Percentiles rank a stretch among this genome's conserved stretches.
These are phyloP conservation scores for Astragalus membranaceus DNA, from an alignment of 306 rosid species.

Conservation along the genomic window DNA sequence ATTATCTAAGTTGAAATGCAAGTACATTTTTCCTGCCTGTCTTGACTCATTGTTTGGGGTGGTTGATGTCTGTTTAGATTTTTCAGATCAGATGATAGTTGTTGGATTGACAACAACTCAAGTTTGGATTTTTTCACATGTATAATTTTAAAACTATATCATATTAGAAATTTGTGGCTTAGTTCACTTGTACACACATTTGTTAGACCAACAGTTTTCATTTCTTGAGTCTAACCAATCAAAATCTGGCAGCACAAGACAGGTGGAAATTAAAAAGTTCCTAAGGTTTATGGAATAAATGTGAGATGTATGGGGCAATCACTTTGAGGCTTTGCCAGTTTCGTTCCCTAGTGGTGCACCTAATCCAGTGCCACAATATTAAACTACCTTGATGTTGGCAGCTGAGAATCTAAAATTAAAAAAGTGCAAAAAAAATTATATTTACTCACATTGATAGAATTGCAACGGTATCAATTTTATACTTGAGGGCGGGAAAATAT, in stretches of 20 bases:
- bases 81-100: constrained; percentile 17
- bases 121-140: constrained; percentile 20
- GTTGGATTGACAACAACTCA: constrained; percentile 31
- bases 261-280: background rate
- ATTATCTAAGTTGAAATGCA: constrained; percentile 9
- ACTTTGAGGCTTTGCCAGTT: background rate
- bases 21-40: constrained; percentile 19
- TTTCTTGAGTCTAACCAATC: constrained; percentile 13
- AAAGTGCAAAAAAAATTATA: background rate
- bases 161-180: constrained; percentile 10
- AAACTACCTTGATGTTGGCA: background rate
- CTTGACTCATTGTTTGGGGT: constrained; percentile 23
- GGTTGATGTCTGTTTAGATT: constrained; percentile 22
- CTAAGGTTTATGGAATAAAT: constrained; percentile 26
- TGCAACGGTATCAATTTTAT: no score
- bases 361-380: constrained; percentile 28
- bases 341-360: constrained; percentile 15
- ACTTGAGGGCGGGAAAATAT: no score
- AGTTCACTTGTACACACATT: constrained; percentile 11
- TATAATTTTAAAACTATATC: background rate
- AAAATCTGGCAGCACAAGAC: constrained; percentile 7
- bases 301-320: constrained; percentile 3
- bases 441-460: background rate
- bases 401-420: background rate
- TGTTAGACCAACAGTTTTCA: background rate